Base-by-base conservation (phyloP, 1,139 yeast genomes). In the Saccharomyces hybrid region DNA sequence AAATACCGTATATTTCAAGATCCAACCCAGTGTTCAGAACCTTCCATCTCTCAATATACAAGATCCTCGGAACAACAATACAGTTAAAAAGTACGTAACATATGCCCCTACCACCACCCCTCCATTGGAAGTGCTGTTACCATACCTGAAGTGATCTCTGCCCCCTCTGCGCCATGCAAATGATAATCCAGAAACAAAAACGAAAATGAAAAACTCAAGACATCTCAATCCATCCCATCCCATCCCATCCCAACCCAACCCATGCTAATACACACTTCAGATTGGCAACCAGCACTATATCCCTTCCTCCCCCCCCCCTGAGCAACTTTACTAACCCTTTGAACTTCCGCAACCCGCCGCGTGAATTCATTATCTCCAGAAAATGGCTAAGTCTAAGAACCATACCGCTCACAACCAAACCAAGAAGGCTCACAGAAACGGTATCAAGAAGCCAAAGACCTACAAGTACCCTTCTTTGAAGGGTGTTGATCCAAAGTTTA, bases 401-500 rank as follows among this genome's bases (percentile, higher is more conserved):
- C 99, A 93, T 79, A 93, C 99, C 81, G 91, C 91, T 82, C 99
- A 93, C 83, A 93, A 93, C 95, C 98, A 93, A 80, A 88, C 88
- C 90, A 87, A 80, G 78, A 93, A 93, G 95, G 98, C 98, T 75
- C 99, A 93, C 97, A 91, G 85, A 78, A 93, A 93, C 88, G 99
- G 99, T 82, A 93, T 93, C 83, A 93, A 91, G 88, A 93, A 91
- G 91, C 97, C 97, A 73, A 87, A 82, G 84, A 86, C 97, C 75
- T 79, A 84, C 95, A 91, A 88, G 83, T 89, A 91, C 85, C 96
- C 97, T 71, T 90, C 98, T 67, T 84, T 89, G 79, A 91, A 88
- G 82, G 96, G 96, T 83, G 97, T 91, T 78, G 98, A 93, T 79
- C 86, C 99, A 76, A 93, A 93, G 87, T 93, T 93, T 95, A 85